Evolutionary conservation across 257 asterid species (phyloP).

Genomic region (Leonotis leonurus): DNA sequence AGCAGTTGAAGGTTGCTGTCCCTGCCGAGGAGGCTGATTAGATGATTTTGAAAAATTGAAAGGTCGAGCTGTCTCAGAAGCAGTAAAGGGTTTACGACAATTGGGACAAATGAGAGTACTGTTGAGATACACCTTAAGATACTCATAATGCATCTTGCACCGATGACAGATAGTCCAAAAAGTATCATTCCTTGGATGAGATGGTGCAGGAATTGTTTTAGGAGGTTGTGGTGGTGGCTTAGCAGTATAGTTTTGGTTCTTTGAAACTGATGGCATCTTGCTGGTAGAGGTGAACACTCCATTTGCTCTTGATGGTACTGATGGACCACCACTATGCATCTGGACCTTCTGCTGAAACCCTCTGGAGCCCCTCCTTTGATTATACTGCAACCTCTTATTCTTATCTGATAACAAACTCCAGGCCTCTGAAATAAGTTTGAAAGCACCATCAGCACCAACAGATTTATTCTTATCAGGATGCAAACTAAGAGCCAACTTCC

Average conservation of each 20-base stretch:
- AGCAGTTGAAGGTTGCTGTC: not conserved
- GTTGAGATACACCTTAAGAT: slow-evolving; percentile 9
- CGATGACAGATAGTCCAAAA: slow-evolving; percentile 23
- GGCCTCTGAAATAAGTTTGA: slow-evolving; percentile 63
- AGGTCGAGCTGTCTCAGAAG: slow-evolving; percentile 15
- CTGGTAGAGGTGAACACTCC: slow-evolving; percentile 2
- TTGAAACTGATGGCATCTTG: slow-evolving; percentile 3
- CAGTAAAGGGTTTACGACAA: slow-evolving; percentile 12
- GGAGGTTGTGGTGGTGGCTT: slow-evolving; percentile 7
- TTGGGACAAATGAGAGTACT: slow-evolving; percentile 13
- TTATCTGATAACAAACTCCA: slow-evolving; percentile 61
- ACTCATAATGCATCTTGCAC: slow-evolving; percentile 17
- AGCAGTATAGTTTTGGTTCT: not conserved
- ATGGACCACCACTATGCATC: slow-evolving; percentile 30
- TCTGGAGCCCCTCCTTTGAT: slow-evolving; percentile 47
- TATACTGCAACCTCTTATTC: slow-evolving; percentile 51
- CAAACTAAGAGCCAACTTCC: slow-evolving; percentile 65
- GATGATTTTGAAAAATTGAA: slow-evolving; percentile 5
- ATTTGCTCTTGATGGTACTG: slow-evolving; percentile 28
- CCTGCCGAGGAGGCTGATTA: slow-evolving; percentile 7
- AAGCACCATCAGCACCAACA: slow-evolving; percentile 77
- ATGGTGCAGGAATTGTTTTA: not conserved
- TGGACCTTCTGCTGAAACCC: slow-evolving; percentile 38
- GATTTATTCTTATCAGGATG: slow-evolving; percentile 82
- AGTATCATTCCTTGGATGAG: slow-evolving; percentile 7